Evolutionary conservation across 768 basidiomycete species (phyloP).

Genomic region (Stropharia rugosoannulata): DNA sequence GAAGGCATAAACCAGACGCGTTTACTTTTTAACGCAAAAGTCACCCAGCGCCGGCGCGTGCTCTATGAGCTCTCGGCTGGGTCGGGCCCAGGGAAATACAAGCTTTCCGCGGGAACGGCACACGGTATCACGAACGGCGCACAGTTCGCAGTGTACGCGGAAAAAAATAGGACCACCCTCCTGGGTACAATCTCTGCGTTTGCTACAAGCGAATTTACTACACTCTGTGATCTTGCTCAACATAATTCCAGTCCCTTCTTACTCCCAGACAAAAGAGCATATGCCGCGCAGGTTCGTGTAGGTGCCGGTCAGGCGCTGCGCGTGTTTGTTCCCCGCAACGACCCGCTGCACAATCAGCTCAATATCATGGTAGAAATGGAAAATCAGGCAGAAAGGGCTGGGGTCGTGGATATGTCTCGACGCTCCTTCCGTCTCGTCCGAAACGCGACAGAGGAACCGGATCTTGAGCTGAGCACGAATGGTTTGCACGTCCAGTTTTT

Average conservation of each 20-base stretch:
- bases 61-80: neutral
- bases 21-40: neutral
- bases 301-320: no score
- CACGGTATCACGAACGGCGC: constrained; percentile 4
- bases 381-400: neutral
- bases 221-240: no score
- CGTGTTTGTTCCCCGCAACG: no score
- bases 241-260: no score
- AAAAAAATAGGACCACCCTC: neutral
- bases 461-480: neutral
- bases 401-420: neutral
- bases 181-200: neutral
- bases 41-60: neutral
- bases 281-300: no score
- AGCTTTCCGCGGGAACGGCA: neutral
- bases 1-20: neutral
- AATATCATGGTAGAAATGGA: neutral
- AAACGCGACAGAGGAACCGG: neutral
- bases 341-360: no score
- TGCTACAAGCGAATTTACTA: no score
- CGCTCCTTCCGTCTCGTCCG: neutral
- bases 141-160: neutral
- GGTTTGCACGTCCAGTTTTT: neutral
- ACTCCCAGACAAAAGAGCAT: no score
- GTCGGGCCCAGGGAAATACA: neutral